Conservation (phyloP, 2,329 filamentous ascomycete species). For the Epicoccum nigrum region DNA sequence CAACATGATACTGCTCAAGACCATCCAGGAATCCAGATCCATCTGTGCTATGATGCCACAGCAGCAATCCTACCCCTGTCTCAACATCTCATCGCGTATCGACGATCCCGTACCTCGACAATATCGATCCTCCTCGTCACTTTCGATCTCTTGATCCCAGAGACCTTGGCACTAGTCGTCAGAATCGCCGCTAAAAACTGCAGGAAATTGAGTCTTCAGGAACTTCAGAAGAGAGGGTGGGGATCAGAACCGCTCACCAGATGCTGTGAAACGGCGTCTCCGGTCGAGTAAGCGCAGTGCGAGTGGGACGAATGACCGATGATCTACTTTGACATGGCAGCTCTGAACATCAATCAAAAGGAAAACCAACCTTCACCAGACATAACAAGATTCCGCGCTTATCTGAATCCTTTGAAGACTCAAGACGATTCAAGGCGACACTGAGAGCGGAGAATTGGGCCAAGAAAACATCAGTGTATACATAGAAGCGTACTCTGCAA, state of each 20-base stretch:
- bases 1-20: not conserved
- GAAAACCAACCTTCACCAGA: too few species aligned
- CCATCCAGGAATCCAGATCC: not conserved
- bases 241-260: not conserved
- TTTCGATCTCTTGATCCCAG: slow-evolving; percentile 16
- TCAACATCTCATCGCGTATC: slow-evolving; percentile 2
- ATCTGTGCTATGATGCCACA: not conserved
- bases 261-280: not conserved
- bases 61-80: not conserved
- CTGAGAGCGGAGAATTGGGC: too few species aligned
- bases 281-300: too few species aligned
- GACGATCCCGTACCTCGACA: not conserved
- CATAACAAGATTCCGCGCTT: too few species aligned
- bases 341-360: not conserved
- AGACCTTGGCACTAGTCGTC: slow-evolving; percentile 12
- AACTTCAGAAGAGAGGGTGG: not conserved
- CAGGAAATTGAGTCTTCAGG: not conserved
- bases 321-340: not conserved
- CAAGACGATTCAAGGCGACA: too few species aligned
- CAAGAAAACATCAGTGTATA: too few species aligned
- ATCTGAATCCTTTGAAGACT: too few species aligned
- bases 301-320: too few species aligned
- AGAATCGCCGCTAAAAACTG: slow-evolving; percentile 16
- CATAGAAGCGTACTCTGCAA: too few species aligned
- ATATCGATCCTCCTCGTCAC: slow-evolving; percentile 5